Base-by-base conservation (phyloP, 176 grass and related monocot genomes). In the Phyllostachys edulis region DNA sequence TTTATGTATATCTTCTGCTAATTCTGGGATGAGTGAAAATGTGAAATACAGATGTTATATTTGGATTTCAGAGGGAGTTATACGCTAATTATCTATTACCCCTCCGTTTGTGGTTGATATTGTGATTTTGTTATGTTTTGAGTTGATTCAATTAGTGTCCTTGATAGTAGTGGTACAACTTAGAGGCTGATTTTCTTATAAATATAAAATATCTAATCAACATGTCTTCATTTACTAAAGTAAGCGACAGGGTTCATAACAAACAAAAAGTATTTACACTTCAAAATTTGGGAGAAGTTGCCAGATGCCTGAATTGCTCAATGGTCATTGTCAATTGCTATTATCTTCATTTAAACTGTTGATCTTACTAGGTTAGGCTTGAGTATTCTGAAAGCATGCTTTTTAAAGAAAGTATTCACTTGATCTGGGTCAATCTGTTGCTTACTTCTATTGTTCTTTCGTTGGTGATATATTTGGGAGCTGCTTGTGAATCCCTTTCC, bases 291-390 rank as follows among this genome's bases (percentile, higher is more conserved):
- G 21, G 14, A 59, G 26, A 21, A 41, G 9, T 11, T 41, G 72
- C 40, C 36, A 63, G 21, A 29, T 78, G 18, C 34, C 51, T 50
- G 1, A 70, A 36, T 27, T 82, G 79, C 40, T 27, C 4, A 42
- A 14, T 75, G 63, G 27, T 61, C 6, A 50, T 27, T 49, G 51
- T 5, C 39, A 63, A 46, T 42, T 67, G 10, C 59, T 71, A 26
- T 72, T 44, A 5, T 73, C n/a, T 88, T 54, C 18, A 36, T 54
- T 82, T 59, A 57, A 74, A 12, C 67, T 54, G 39, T 73, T 26
- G n/a, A 56, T 49, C 49, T 56, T 59, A 49, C 18, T 13, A 16
- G 4, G 15, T 40, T 36, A 11, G 34, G 37, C 71, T 83, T 8
- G 18, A 34, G 1, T 42, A 54, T 57, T 54, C 20, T 5, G 5